These are phyloP conservation scores for Leccinum ambiguum DNA, from an alignment of 1,284 basidiomycete species.

Conservation along the genomic window DNA sequence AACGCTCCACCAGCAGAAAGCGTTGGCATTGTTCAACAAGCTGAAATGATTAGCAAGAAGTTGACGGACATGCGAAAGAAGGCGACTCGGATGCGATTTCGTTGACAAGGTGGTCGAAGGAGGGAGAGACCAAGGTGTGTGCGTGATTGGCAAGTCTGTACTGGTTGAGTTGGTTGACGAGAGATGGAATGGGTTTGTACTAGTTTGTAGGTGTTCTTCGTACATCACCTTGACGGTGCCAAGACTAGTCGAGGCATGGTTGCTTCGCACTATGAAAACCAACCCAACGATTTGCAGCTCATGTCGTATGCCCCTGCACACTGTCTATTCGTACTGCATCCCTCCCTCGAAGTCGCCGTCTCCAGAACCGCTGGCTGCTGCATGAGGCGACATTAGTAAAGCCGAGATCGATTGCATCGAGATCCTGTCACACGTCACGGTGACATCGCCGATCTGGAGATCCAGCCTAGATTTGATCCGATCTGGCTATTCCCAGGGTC, in stretches of 20 bases:
- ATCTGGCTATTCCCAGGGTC: no score
- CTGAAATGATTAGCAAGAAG: conserved; percentile 80
- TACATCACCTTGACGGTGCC: no score
- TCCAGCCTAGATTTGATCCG: neutral
- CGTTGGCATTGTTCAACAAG: conserved; percentile 91
- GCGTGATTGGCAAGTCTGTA: no score
- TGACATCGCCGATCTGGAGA: no score
- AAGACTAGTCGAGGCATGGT: conserved; percentile 40
- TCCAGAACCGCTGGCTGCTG: conserved; percentile 83
- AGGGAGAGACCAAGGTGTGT: no score
- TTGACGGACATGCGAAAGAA: conserved; percentile 82
- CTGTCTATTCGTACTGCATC: conserved; percentile 94
- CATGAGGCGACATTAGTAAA: conserved; percentile 76
- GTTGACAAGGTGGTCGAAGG: no score
- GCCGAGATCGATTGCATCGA: conserved; percentile 54
- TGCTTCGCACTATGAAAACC: conserved; percentile 98
- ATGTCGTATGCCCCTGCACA: conserved; percentile 97
- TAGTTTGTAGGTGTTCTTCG: no score
- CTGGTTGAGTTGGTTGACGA: no score
- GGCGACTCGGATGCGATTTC: conserved; percentile 35
- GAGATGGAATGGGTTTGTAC: no score
- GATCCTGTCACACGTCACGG: no score
- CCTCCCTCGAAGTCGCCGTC: conserved; percentile 84
- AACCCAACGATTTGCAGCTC: conserved; percentile 97
- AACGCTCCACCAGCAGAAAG: conserved; percentile 49